A percentile compares a stretch with the other conserved stretches of the same genome.
Conservation (phyloP, 2,329 filamentous ascomycete species). For the Colletotrichum sp. region DNA sequence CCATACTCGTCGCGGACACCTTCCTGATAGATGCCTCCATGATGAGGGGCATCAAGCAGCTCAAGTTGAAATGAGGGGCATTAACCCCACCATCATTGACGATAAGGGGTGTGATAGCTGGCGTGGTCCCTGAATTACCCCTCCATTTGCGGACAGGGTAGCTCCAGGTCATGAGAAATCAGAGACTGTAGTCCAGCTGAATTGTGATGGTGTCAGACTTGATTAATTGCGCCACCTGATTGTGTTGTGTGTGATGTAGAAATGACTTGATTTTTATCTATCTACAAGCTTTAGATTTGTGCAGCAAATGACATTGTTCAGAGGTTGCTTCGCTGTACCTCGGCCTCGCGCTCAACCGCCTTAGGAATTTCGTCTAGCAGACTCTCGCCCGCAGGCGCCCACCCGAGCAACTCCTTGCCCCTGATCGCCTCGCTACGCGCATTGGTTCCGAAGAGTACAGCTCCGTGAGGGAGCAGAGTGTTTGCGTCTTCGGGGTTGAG, state of each 20-base stretch:
- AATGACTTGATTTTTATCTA: not conserved
- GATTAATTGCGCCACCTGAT: not conserved
- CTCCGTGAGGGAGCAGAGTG: constrained; percentile 46
- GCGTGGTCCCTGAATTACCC: not conserved
- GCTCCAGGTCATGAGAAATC: not conserved
- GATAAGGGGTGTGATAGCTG: not conserved
- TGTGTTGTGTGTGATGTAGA: rapidly evolving
- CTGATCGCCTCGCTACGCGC: constrained; percentile 56
- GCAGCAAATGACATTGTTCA: not conserved
- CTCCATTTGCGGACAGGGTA: not conserved
- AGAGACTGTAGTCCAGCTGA: not conserved
- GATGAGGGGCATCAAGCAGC: not conserved
- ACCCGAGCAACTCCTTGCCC: constrained; percentile 57
- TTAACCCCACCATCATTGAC: not conserved
- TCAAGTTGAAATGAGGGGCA: not conserved
- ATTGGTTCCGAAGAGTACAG: constrained; percentile 61
- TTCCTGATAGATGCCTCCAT: not conserved
- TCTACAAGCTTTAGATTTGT: not conserved
- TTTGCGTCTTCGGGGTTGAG: constrained; percentile 46
- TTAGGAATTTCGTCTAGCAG: constrained; percentile 46
- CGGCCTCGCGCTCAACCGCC: constrained; percentile 27
- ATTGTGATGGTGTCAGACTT: not conserved
- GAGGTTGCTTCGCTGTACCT: not conserved
- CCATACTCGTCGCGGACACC: not conserved
- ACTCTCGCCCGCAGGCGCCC: constrained; percentile 54